Base-by-base conservation (phyloP, 192 early-diverging fungal genomes). In the Rhizoclosmatium sp. region DNA sequence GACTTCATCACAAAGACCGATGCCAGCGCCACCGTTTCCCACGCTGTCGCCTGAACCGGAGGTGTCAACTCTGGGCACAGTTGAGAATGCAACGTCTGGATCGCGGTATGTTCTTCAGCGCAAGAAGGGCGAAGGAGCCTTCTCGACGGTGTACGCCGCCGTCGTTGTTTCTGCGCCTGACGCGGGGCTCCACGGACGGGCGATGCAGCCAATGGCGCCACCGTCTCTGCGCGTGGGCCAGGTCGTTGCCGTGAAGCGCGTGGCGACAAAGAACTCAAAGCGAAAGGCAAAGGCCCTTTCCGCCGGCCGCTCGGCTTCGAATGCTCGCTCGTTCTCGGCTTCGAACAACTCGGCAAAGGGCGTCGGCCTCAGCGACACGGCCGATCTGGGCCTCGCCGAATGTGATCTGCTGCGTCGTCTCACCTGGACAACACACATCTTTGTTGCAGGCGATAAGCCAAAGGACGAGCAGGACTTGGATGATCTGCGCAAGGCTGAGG, bases 401-500 rank as follows among this genome's bases (percentile, higher is more conserved):
- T 76, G 75, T 47, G 75, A 76, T 47, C 60, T 76, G 4, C 75
- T 76, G 39, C 61, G 75, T 2, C 42, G 75, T 19, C 51, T 76
- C n/a, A 76, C 75, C 46, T 76, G 75, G 75, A 76, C 65, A 9
- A 67, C 75, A 31, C 65, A 76, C 65, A 42, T 76, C 0, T 76
- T 45, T 48, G 65, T 76, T 7, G 39, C 59, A 7, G 73, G 73
- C 39, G 12, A 7, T 16, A 54, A 54, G 51, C 51, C 51, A 19
- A 42, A 23, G 9, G 40, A 4, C 67, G 67, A 19, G 4, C 9
- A 9, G 4, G 67, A 4, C 47, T 0, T 10, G 4, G 39, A 19
- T 9, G 46, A 10, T 4, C 67, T 23, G 40, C 64, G 40, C 40
- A 65, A 23, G n/a, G 46, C 47, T 14, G 69, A 71, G 10, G 39